Base-by-base conservation (phyloP, 345 rosid species). In the Salix brachista region DNA sequence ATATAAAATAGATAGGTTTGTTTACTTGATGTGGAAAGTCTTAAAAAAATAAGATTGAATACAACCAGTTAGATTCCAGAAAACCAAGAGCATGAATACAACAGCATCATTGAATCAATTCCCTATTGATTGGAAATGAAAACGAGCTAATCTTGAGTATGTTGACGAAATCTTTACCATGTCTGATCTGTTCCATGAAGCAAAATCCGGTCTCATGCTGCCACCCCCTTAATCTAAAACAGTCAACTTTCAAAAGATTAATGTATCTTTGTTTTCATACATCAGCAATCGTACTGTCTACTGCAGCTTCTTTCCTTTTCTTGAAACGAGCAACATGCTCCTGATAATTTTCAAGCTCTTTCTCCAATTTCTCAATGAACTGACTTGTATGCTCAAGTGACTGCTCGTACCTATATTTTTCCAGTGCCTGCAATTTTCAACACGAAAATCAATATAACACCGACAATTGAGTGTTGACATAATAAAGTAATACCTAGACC, bases 341-440 rank as follows among this genome's bases (percentile, higher is more conserved):
- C 16, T 76, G 88, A 81, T 90, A 92, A 77, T 89, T 94, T 77
- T 92, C 88, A 46, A 92, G 91, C 84, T 94, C 97, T 75, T 87
- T 87, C 88, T 94, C 97, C 87, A 94, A 74, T 89, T 88, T 94
- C 76, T 92, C 98, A 69, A 94, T 90, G 84, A 92, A 94, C 79
- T 88, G 90, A 81, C 98, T 91, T 30, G 95, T 92, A 84, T 94
- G 98, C 84, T 91, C 97, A 50, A 94, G 95, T 21, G 98, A 94
- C 79, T 94, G 98, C 84, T 85, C 86, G 69, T 79, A 91, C 83
- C 72, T 86, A 77, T 89, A 92, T 83, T 91, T 94, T 79, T 94
- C 97, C 88, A 92, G 75, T 28, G 97, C 98, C 97, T 92, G 85
- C 70, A 76, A 39, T 61, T 67, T 78, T 39, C 32, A 58, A 58